phyloP scores from a whole-genome alignment of 2,329 filamentous ascomycete genomes.

The Knufia petricola region DNA sequence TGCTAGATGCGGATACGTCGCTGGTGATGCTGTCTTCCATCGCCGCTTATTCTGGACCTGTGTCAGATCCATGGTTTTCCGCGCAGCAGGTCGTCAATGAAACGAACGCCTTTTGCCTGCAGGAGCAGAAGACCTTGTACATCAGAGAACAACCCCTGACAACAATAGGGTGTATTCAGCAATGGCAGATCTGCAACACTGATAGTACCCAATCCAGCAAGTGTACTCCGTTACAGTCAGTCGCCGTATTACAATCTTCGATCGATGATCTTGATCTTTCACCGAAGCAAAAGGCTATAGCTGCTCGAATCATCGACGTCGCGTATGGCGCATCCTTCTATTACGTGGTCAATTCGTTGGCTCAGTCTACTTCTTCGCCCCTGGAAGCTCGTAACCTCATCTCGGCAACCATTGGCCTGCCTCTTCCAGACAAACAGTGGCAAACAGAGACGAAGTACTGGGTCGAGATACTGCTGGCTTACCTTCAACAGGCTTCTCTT shows the following conservation, averaged over 20 bases:
- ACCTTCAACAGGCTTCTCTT: constrained; percentile 8
- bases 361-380: constrained; percentile 4
- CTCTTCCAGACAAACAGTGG: constrained; percentile 11
- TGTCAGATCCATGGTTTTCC: constrained; percentile 12
- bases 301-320: not conserved
- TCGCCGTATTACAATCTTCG: not conserved
- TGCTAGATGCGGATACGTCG: not conserved
- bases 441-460: constrained; percentile 11
- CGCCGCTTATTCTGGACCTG: constrained; percentile 8
- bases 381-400: constrained; percentile 7
- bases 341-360: constrained; percentile 4
- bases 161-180: constrained; percentile 8
- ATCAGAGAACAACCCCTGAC: constrained; percentile 3
- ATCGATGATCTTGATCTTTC: not conserved
- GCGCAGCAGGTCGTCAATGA: not conserved
- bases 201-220: not conserved
- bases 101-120: constrained; percentile 3
- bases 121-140: constrained; percentile 5
- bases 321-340: constrained; percentile 6
- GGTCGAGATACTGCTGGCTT: constrained; percentile 7
- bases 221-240: constrained; percentile 2
- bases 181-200: constrained; percentile 11
- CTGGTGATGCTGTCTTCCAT: constrained; percentile 7
- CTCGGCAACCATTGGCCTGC: not conserved
- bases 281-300: not conserved